Evolutionary conservation across 2,329 filamentous ascomycete species (phyloP).

Genomic region (Septoria petroselini): DNA sequence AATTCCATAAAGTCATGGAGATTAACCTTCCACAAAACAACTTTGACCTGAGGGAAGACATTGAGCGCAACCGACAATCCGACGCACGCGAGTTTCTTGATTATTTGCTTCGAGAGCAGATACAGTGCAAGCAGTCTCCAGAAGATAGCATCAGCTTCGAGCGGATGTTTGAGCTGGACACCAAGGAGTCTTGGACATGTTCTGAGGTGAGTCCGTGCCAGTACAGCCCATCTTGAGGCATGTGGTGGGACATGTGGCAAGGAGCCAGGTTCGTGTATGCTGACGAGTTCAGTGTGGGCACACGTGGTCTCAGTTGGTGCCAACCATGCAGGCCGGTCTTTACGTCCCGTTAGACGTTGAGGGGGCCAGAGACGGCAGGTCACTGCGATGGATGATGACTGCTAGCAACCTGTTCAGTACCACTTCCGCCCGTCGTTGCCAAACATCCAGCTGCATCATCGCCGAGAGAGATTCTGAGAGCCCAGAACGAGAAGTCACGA

Average conservation of each 20-base stretch:
- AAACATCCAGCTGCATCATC: neutral
- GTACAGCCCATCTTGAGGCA: too few relatives aligned
- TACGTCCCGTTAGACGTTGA: neutral
- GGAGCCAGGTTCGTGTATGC: too few relatives aligned
- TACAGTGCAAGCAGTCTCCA: neutral
- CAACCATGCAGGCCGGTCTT: neutral
- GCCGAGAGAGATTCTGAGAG: neutral
- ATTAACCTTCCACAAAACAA: neutral
- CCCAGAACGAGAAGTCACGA: neutral
- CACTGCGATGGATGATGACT: neutral
- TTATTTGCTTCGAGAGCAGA: constrained; percentile 11
- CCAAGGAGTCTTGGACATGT: constrained; percentile 11
- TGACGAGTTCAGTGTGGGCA: too few relatives aligned
- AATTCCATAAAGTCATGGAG: neutral
- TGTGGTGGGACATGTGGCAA: neutral
- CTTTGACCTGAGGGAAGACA: neutral
- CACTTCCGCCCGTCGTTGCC: neutral
- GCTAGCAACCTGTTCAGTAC: neutral
- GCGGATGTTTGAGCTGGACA: constrained; percentile 7
- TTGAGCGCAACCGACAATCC: neutral
- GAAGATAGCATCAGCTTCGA: constrained; percentile 6
- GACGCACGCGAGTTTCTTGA: constrained; percentile 12
- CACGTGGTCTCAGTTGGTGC: too few relatives aligned
- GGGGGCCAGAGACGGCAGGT: neutral
- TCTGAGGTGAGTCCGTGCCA: constrained; percentile 2